A percentile compares a stretch with the other conserved stretches of the same genome.
Conservation (phyloP, 345 rosid genomes). For the Aethionema arabicum region DNA sequence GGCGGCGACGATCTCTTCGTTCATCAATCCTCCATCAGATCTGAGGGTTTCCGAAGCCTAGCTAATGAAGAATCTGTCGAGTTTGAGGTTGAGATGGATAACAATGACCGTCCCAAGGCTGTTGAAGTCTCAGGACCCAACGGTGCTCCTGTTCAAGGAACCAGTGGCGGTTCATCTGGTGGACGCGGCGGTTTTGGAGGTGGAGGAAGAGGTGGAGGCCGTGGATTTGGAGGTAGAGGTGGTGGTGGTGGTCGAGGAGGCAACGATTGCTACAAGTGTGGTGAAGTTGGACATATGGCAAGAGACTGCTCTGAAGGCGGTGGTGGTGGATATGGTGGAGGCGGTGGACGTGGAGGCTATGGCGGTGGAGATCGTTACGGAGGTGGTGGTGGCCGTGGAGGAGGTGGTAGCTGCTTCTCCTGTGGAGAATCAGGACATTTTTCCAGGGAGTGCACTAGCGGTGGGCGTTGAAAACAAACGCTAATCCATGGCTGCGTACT, state of each 20-base stretch:
- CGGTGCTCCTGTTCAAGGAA: constrained; percentile 35
- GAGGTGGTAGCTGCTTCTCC: constrained; percentile 32
- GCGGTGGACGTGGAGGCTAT: constrained; percentile 18
- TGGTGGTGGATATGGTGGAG: constrained; percentile 26
- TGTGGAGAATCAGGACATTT: constrained; percentile 66
- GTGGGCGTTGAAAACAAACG: constrained; percentile 36
- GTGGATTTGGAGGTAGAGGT: constrained; percentile 27
- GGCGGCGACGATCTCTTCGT: constrained; percentile 87
- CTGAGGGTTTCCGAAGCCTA: constrained; percentile 79
- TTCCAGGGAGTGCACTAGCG: constrained; percentile 76
- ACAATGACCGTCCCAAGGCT: constrained; percentile 65
- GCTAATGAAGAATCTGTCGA: constrained; percentile 63
- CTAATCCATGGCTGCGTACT: not conserved
- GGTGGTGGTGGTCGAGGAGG: constrained; percentile 37
- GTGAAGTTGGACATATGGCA: constrained; percentile 36
- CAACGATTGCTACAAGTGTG: constrained; percentile 34
- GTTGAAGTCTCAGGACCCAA: constrained; percentile 75
- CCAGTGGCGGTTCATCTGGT: constrained; percentile 29
- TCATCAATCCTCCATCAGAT: constrained; percentile 75
- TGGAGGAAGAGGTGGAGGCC: constrained; percentile 36
- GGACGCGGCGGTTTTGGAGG: constrained; percentile 38
- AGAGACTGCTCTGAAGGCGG: constrained; percentile 32
- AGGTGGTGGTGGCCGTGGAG: constrained; percentile 26
- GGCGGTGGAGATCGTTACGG: constrained; percentile 21
- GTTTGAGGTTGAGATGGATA: constrained; percentile 47